Evolutionary conservation across 176 grass and related monocot genomes (phyloP).

Genomic region (Eremochloa ophiuroides): DNA sequence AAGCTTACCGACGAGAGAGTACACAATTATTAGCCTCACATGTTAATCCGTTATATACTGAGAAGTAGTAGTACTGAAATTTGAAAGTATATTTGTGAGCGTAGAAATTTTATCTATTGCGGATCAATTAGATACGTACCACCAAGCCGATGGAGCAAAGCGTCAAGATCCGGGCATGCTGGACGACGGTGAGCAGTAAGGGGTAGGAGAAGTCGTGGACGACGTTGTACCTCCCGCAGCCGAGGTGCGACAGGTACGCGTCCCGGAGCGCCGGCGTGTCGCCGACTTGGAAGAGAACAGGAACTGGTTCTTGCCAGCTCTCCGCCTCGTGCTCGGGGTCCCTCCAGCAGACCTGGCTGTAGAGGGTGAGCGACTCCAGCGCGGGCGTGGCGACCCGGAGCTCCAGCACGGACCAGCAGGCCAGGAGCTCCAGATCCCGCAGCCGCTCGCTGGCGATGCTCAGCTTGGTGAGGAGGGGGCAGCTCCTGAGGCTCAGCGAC

Average conservation of each 20-base stretch:
- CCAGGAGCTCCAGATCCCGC: conserved; percentile 28
- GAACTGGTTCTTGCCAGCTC: conserved; percentile 18
- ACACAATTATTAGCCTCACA: too few species aligned
- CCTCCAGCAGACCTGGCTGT: not conserved
- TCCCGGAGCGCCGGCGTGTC: not conserved
- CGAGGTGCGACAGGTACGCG: too few species aligned
- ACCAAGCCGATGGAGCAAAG: conserved; percentile 36
- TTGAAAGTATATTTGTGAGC: not conserved
- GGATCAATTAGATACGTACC: too few species aligned
- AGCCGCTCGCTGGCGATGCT: conserved; percentile 33
- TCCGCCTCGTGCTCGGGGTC: too few species aligned
- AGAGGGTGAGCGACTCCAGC: conserved; percentile 43
- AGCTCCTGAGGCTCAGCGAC: conserved; percentile 43
- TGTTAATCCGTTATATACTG: too few species aligned
- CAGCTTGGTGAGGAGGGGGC: not conserved
- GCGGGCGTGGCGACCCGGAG: conserved; percentile 21
- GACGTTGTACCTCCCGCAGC: not conserved
- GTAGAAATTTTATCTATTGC: too few species aligned
- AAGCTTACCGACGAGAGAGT: too few species aligned
- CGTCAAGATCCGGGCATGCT: conserved; percentile 41
- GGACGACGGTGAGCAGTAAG: conserved; percentile 1
- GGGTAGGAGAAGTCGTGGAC: not conserved
- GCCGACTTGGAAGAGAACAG: not conserved
- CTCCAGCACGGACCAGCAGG: not conserved
- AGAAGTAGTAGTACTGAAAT: not conserved